Conservation (phyloP, 352 stramenopile species). For the Phytophthora citrophthora region DNA sequence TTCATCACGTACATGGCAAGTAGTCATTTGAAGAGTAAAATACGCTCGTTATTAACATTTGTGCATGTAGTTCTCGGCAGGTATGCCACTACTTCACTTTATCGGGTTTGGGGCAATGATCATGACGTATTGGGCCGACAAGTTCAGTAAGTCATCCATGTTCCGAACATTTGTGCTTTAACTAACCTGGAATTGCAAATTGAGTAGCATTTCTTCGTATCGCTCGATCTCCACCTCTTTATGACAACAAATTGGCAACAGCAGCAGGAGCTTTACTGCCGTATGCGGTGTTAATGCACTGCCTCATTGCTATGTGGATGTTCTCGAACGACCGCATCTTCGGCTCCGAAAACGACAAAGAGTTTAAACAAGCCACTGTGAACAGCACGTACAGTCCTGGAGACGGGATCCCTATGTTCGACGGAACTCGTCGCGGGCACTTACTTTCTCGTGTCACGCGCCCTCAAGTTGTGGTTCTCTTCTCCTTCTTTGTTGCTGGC, state of each 20-base stretch:
- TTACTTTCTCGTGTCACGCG: constrained; percentile 69
- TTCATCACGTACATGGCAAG: constrained; percentile 85
- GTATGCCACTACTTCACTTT: constrained; percentile 81
- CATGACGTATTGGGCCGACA: constrained; percentile 87
- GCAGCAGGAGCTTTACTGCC: constrained; percentile 68
- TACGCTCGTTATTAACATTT: neutral
- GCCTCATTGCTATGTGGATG: constrained; percentile 84
- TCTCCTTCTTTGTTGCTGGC: constrained; percentile 68
- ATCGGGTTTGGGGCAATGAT: constrained; percentile 77
- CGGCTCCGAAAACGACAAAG: constrained; percentile 51
- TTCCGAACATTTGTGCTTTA: too few relatives aligned
- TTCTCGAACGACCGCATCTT: constrained; percentile 89
- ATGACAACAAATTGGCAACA: constrained; percentile 71
- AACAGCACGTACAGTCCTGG: constrained; percentile 37
- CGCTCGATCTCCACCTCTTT: constrained; percentile 68
- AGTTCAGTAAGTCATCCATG: constrained; percentile 66
- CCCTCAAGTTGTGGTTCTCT: constrained; percentile 79
- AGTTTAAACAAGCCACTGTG: neutral
- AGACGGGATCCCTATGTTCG: constrained; percentile 69
- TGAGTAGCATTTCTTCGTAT: constrained; percentile 68
- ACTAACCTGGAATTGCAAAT: constrained; percentile 1
- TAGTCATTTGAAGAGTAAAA: neutral
- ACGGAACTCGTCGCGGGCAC: constrained; percentile 41
- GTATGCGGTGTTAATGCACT: constrained; percentile 80
- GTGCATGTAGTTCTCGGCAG: constrained; percentile 68